Base-by-base conservation (phyloP, 2,329 filamentous ascomycete species). In the Monilinia aucupariae region DNA sequence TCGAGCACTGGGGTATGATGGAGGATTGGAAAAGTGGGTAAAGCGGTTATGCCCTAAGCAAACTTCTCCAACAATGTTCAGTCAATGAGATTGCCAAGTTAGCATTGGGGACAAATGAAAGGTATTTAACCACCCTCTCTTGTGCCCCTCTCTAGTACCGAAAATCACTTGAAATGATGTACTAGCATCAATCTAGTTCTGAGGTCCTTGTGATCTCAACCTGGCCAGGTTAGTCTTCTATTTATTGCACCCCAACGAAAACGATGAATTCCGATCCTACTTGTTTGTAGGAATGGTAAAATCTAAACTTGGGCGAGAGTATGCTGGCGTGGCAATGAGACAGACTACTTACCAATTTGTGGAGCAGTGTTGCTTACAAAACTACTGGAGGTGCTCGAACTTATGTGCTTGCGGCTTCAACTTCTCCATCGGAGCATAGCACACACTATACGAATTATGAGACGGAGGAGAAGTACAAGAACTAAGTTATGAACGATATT, bases 371-470 rank as follows among this genome's bases (percentile, higher is more conserved):
- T 27, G 39, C 70, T 17, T 65, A 64, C 15, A 73, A 72, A 59
- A 70, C 64, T 5, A 70, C 73, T 3, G 73, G 68, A 1, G 74
- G 73, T 5, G 71, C 72, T 39, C 68, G 71, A 54, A 70, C 71
- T 43, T 66, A 71, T 30, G 64, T 75, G 20, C 68, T 71, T 59
- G 69, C 71, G 30, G 69, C 70, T 7, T n/a, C 68, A 39, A 71
- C 68, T 5, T 65, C 59, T 32, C 64, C 68, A 7, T 67, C 62
- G n/a, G 67, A 72, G 53, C 66, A 71, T 64, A 70, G 71, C 30
- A 66, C 67, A 52, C 65, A 70, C 45, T 66, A 68, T 15, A 71
- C 66, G 13, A 60, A 68, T 64, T 70, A 68, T 56, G 61, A 67
- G 39, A 64, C 60, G 32, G 63, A 70, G 37, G 67, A 68, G 41